Percentiles rank a stretch among this genome's conserved stretches.
These are phyloP conservation scores for Eimeria praecox DNA, from an alignment of 169 alveolate species.

Conservation along the genomic window DNA sequence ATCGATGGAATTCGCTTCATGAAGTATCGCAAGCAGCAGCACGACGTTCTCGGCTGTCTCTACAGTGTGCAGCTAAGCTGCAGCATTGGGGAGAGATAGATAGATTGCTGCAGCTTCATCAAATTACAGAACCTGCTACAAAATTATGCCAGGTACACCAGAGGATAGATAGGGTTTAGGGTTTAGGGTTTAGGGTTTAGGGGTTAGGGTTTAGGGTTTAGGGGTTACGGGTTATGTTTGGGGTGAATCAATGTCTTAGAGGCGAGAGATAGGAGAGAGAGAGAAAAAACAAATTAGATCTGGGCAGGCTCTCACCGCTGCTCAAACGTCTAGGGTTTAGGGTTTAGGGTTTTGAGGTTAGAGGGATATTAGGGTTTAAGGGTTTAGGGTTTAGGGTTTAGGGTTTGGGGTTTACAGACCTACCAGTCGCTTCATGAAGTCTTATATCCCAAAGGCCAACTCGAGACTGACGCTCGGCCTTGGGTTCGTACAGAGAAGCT, in stretches of 20 bases:
- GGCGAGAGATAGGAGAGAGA: too few species aligned
- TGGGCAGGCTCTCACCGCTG: too few species aligned
- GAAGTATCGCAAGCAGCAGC: conserved; percentile 83
- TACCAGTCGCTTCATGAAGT: conserved; percentile 80
- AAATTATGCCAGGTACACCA: conserved; percentile 71
- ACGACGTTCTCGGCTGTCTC: conserved; percentile 82
- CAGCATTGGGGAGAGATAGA: conserved; percentile 86
- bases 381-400: conserved; percentile 21
- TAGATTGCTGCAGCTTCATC: conserved; percentile 71
- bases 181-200: background rate
- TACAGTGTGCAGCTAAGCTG: conserved; percentile 86
- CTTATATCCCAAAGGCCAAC: conserved; percentile 58
- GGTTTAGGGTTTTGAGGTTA: background rate
- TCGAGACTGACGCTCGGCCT: conserved; percentile 32
- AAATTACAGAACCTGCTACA: conserved; percentile 51
- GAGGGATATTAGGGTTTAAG: background rate
- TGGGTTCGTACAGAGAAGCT: conserved; percentile 75
- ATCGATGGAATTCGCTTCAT: conserved; percentile 86
- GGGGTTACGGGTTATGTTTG: background rate
- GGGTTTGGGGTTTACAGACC: conserved; percentile 52
- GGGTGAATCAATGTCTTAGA: too few species aligned
- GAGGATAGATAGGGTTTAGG: background rate
- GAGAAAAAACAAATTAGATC: too few species aligned
- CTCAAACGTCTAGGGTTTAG: background rate
- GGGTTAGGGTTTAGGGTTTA: background rate